Base-by-base conservation (phyloP, 2,329 filamentous ascomycete species). In the Sporothrix phasma region DNA sequence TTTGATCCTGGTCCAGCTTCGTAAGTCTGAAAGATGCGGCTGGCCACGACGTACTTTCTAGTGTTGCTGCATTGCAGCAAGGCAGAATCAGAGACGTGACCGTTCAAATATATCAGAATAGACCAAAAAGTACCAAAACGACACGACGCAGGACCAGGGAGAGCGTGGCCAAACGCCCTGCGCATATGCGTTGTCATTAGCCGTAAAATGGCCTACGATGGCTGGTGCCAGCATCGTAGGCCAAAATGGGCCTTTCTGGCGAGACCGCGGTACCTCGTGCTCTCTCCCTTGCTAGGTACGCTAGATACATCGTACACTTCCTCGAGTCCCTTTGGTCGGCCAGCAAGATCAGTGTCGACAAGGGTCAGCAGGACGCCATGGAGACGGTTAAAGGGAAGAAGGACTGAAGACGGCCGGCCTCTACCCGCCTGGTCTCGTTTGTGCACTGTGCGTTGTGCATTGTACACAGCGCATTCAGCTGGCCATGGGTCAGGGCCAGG, bases 401-500 rank as follows among this genome's bases (percentile, higher is more conserved):
- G 11, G 19, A n/a, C 41, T 43, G 41, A 43, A 2, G 8, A 43
- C 5, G 41, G 41, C 5, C 19, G 7, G 47, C 29, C 49, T 51
- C 47, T 47, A n/a, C 46, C 3, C 13, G 26, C 17, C 13, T 31
- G 26, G 15, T 31, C 51, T 54, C n/a, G 51, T 13, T 24, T 34
- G 17, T n/a, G 37, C 54, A 45, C 34, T 29, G 49, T 47, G 45
- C n/a, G n/a, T n/a, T n/a, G n/a, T n/a, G n/a, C n/a, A n/a, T 24
- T 34, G 17, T n/a, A 22, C 54, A 45, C 34, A 26, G 49, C 26
- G 45, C 45, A 47, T 63, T 63, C 61, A 63, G 61, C 61, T 63
- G 51, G 61, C 4, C 51, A 63, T 47, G 61, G 61, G 19, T 39
- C 61, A 43, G 60, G 56, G 39, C 15, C 54, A 31, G n/a, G n/a